Base-by-base conservation (phyloP, 495 filamentous ascomycete genomes). In the Barbatosphaeria neglecta region DNA sequence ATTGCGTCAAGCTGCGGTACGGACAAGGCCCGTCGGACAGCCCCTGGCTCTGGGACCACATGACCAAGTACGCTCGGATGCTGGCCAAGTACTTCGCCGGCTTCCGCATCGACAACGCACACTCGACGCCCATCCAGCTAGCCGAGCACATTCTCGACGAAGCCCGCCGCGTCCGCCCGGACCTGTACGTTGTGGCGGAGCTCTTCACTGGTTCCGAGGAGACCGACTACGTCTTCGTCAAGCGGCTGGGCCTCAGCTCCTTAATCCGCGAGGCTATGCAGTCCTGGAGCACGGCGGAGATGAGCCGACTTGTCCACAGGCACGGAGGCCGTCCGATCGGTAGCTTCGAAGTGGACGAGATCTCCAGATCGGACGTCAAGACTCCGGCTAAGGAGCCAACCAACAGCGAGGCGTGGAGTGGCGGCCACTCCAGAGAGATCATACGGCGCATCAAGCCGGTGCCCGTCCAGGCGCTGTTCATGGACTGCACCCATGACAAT, bases 401-500 rank as follows among this genome's bases (percentile, higher is more conserved):
- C 22, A 53, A 59, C 38, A 59, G 49, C 5, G 38, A 54, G 16
- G 22, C 17, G 11, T 15, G 19, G 23, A 48, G 45, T 10, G 53
- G 35, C 15, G 37, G 45, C 11, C 35, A 49, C 3, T 48, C 50
- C 24, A 57, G 68, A 24, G 82, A 88, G 57, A 71, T 77, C 22
- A 73, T 90, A 37, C 82, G 80, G 38, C 78, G 72, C 43, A 87
- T 96, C 60, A 84, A 82, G 28, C 77, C 81, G 19, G 83, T 78
- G 10, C 86, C 88, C 0, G 86, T 95, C 0, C 89, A 95, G 42
- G 93, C 92, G 3, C 69, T 99, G 1, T 97, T 99, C 64, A 95
- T 95, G 87, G 93, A 99, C 57, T 99, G 93, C 61, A 99, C 93
- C 1, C 93, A 99, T 61, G 93, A 99, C 65, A 99, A 99, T 57